Evolutionary conservation across 306 rosid species (phyloP).

Genomic region (Delonix regia): DNA sequence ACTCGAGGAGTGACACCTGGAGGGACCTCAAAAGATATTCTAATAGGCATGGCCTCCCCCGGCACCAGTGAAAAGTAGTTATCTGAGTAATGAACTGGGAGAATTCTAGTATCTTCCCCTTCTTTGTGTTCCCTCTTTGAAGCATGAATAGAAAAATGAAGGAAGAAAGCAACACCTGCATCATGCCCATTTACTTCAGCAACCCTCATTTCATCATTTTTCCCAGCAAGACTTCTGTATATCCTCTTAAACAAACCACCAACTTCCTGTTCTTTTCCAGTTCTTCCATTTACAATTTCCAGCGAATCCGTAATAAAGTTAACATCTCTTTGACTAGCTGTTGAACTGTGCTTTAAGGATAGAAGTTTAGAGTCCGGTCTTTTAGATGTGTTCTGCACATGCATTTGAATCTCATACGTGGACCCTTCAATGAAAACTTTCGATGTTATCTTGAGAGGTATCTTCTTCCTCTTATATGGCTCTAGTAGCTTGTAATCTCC

Average conservation of each 20-base stretch:
- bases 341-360: constrained; percentile 47
- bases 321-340: constrained; percentile 37
- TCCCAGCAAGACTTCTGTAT: constrained; percentile 45
- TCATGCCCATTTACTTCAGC: constrained; percentile 61
- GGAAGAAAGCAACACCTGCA: constrained; percentile 86
- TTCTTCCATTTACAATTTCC: constrained; percentile 32
- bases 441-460: constrained; percentile 76
- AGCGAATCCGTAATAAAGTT: constrained; percentile 36
- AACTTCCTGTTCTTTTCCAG: constrained; percentile 40
- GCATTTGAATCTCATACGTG: constrained; percentile 63
- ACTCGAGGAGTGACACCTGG: constrained; percentile 72
- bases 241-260: constrained; percentile 60
- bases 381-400: constrained; percentile 69
- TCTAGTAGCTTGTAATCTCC: constrained; percentile 85
- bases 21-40: constrained; percentile 72
- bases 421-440: constrained; percentile 59
- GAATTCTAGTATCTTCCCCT: constrained; percentile 87
- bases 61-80: constrained; percentile 91
- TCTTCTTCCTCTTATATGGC: constrained; percentile 64
- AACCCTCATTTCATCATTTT: constrained; percentile 47
- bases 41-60: constrained; percentile 67
- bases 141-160: constrained; percentile 78
- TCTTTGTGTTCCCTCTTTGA: constrained; percentile 49
- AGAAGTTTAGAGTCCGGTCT: constrained; percentile 44
- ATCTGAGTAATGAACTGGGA: constrained; percentile 89